Base-by-base conservation (phyloP, 2,329 filamentous ascomycete genomes). In the Helminthosporium solani region DNA sequence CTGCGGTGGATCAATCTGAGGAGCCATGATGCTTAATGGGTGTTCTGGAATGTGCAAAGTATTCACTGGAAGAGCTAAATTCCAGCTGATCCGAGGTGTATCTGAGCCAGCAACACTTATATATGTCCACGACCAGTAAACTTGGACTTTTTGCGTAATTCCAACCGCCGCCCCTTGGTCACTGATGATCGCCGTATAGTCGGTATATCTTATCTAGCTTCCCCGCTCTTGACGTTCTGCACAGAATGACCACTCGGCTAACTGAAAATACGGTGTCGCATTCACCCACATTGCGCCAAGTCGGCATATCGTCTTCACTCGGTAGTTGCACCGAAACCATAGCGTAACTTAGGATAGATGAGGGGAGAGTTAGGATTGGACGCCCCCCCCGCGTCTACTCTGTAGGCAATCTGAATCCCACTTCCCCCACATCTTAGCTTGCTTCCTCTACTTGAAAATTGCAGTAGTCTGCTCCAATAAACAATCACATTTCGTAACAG, bases 11-110 rank as follows among this genome's bases (percentile, higher is more conserved):
- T 64, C 55, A 28, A 54, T 57, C 23, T 25, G 9, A n/a, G 56
- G 49, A 49, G 61, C 58, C 61, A 66, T 66, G 40, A 12, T 54
- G 21, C 38, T n/a, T 11, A 34, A 18, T 11, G 12, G 9, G 12
- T 31, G 19, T 33, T 39, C 15, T 9, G 31, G 36, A 40, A 18
- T 40, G 23, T 44, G 21, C 36, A n/a, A 47, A 35, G 28, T n/a
- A 33, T 44, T 34, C 9, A 15, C 23, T 16, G 38, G 23, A 20
- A 19, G 37, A 52, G 40, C 25, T 28, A 40, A 47, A 11, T 49
- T 33, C 48, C 38, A 40, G 37, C 42, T 42, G 39, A 42, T 30
- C 40, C 40, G 28, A 46, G 23, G 31, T 33, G 3, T 3, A 16
- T 33, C 30, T 34, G 34, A 43, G 28, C 15, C 28, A 36, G 16